These are phyloP conservation scores for Neonectria magnoliae DNA, from an alignment of 2,329 filamentous ascomycete genomes.

Conservation along the genomic window DNA sequence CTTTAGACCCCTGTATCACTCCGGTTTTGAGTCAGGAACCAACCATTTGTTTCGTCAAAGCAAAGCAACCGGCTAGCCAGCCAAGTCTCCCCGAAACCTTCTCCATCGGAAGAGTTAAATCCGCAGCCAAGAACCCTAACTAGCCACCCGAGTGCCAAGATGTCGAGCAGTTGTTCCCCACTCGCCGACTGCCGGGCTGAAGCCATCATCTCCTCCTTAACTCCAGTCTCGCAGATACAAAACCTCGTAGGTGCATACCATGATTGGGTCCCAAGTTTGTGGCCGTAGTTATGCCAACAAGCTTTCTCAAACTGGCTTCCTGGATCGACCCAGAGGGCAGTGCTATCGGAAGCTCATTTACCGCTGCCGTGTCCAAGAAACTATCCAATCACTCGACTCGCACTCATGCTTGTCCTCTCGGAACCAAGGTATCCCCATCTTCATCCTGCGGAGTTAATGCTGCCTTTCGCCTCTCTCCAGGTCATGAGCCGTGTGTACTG, in stretches of 20 bases:
- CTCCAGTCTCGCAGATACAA: conserved; percentile 1
- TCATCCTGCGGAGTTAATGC: neutral
- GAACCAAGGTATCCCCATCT: conserved; percentile 2
- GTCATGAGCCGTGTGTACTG: neutral
- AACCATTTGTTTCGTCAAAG: neutral
- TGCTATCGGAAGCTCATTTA: conserved; percentile 11
- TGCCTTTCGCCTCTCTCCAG: neutral
- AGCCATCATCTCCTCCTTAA: conserved; percentile 5
- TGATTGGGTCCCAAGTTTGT: neutral
- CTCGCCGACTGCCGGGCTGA: conserved; percentile 2
- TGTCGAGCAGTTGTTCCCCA: neutral
- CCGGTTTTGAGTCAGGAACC: neutral
- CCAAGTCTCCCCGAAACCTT: neutral
- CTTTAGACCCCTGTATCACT: conserved; percentile 1
- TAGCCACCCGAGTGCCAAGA: neutral
- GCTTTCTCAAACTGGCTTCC: conserved; percentile 1
- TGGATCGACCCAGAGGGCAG: conserved; percentile 20
- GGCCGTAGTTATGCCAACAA: neutral
- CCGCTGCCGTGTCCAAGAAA: neutral
- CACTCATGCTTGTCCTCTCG: neutral
- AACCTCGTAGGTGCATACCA: conserved; percentile 3
- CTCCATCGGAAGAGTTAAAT: neutral
- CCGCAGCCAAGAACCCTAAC: conserved; percentile 13
- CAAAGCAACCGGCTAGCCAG: neutral
- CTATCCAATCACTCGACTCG: neutral